Conservation (phyloP, 352 stramenopile species). For the Pythium dissotocum region DNA sequence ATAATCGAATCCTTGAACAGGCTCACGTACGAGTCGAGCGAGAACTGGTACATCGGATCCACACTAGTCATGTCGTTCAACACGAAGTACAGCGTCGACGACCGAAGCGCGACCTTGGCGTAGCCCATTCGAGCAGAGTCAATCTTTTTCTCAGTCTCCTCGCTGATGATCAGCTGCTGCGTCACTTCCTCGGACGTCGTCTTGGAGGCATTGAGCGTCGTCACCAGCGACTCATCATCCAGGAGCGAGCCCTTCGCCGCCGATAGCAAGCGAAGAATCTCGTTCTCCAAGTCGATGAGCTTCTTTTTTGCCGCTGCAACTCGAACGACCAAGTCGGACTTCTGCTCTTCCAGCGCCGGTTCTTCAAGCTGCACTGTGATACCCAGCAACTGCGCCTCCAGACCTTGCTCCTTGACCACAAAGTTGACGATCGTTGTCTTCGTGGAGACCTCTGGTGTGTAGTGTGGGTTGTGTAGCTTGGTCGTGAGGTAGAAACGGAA, state of each 20-base stretch:
- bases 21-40: conserved; percentile 93
- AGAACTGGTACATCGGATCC: conserved; percentile 98
- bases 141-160: conserved; percentile 96
- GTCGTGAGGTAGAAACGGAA: conserved; percentile 97
- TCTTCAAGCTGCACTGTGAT: conserved; percentile 95
- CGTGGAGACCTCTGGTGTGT: conserved; percentile 93
- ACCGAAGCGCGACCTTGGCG: conserved; percentile 88
- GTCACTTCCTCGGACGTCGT: conserved; percentile 93
- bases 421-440: conserved; percentile 98
- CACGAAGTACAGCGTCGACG: conserved; percentile 95
- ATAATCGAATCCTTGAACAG: conserved; percentile 95
- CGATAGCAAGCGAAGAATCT: conserved; percentile 92
- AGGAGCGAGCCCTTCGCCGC: conserved; percentile 92
- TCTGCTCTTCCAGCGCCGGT: conserved; percentile 94
- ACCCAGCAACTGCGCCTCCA: conserved; percentile 93
- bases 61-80: conserved; percentile 94
- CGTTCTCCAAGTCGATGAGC: conserved; percentile 95
- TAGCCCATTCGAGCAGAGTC: conserved; percentile 94
- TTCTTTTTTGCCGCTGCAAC: conserved; percentile 94
- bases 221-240: conserved; percentile 94
- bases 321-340: conserved; percentile 88
- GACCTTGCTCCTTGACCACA: conserved; percentile 93
- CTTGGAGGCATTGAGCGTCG: conserved; percentile 95
- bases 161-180: conserved; percentile 90
- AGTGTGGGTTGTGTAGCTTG: conserved; percentile 96